phyloP scores from a whole-genome alignment of 129 eudicot genomes.

The carrot (Daucus carota) region DNA sequence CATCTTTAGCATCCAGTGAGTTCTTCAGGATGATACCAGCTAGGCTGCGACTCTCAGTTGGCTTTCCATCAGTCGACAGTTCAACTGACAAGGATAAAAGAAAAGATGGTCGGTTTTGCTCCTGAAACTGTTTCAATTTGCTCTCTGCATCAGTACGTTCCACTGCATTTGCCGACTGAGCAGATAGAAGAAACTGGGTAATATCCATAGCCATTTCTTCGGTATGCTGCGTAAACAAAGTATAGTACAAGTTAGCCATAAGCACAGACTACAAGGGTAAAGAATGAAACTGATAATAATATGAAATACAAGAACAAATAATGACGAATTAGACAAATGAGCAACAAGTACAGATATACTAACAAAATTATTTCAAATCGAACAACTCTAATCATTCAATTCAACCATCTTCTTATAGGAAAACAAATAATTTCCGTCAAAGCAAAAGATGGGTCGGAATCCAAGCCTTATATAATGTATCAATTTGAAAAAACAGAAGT shows the following conservation, averaged over 20 bases:
- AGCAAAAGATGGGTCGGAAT: background rate
- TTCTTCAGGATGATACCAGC: slow-evolving; percentile 92
- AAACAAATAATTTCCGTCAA: no score
- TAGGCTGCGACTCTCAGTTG: slow-evolving; percentile 70
- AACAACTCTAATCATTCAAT: background rate
- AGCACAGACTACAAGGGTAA: background rate
- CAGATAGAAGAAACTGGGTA: slow-evolving; percentile 64
- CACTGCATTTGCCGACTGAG: slow-evolving; percentile 68
- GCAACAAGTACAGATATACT: background rate
- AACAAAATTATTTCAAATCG: no score
- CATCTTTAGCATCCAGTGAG: slow-evolving; percentile 83
- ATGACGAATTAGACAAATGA: background rate
- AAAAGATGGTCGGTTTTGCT: slow-evolving; percentile 69
- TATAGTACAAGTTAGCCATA: background rate
- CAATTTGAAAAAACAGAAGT: background rate
- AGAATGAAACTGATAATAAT: background rate
- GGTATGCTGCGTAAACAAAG: slow-evolving; percentile 15
- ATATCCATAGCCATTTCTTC: slow-evolving; percentile 67
- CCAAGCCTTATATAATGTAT: background rate
- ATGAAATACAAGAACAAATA: background rate
- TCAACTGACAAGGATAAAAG: slow-evolving; percentile 68
- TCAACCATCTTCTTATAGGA: background rate
- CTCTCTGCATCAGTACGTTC: slow-evolving; percentile 73
- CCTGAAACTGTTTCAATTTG: slow-evolving; percentile 60
- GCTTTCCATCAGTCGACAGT: slow-evolving; percentile 70